Base-by-base conservation (phyloP, 2,329 filamentous ascomycete genomes). In the Aspergillus pseudoglaucus region DNA sequence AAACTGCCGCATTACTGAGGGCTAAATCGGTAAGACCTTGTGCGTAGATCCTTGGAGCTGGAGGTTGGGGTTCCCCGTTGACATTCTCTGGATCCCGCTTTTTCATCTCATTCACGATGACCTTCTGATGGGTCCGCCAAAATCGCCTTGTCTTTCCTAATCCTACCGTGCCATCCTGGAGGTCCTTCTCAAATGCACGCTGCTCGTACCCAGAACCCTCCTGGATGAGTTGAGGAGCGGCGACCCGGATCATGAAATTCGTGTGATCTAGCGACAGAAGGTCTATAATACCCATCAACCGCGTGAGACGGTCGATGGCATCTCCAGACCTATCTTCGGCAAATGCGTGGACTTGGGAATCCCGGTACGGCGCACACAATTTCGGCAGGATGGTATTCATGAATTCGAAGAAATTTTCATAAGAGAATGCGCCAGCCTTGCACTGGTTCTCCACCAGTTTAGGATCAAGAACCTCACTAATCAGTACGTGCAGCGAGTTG, bases 361-460 rank as follows among this genome's bases (percentile, higher is more conserved):
- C 82, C 20, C 82, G 76, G 56, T 82, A 82, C 2, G 82, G 82
- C 4, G 82, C 82, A 58, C 82, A 85, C 8, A 85, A 76, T 58
- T 82, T 82, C 0, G 81, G 80, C 18, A 85, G 66, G 25, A 85
- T 77, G 42, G 72, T 75, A 30, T 77, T 75, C 73, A 84, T 83
- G 55, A 83, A 84, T 12, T 71, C 66, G 61, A 84, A 85, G 64
- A 85, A 83, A 39, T 76, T 77, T 44, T 77, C 75, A 52, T 84
- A 84, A 0, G 80, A 84, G 59, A 85, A 85, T 12, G 79, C 68
- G 5, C 79, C 79, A 44, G 79, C 77, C 27, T 72, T 74, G 60
- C 78, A 81, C 58, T 84, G 80, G 42, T 72, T 74, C 44, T 72
- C 73, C 46, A 85, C 75, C 53, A 79, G 66, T 12, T 78, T 75